These are phyloP conservation scores for Cyclotella baltica DNA, from an alignment of 108 stramenopile genomes.

Conservation along the genomic window DNA sequence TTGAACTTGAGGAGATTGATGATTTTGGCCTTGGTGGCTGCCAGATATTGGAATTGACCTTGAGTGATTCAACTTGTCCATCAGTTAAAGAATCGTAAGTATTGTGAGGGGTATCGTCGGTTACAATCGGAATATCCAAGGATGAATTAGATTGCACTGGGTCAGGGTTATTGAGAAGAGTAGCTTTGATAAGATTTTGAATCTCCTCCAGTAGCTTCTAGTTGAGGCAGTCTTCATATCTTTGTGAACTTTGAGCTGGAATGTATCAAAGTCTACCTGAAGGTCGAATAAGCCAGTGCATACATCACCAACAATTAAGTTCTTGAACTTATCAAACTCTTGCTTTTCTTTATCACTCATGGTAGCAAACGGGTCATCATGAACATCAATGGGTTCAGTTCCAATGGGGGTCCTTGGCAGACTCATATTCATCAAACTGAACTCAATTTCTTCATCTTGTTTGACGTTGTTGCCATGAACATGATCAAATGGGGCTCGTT, in stretches of 20 bases:
- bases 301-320: too few relatives aligned
- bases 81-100: not conserved
- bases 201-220: too few relatives aligned
- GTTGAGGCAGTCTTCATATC: too few relatives aligned
- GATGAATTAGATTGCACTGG: too few relatives aligned
- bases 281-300: too few relatives aligned
- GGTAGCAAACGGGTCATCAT: not conserved
- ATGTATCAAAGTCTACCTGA: too few relatives aligned
- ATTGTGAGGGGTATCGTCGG: not conserved
- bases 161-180: not conserved
- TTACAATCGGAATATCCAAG: not conserved
- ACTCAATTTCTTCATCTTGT: not conserved
- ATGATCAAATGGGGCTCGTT: too few relatives aligned
- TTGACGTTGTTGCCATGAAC: not conserved
- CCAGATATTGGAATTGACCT: not conserved
- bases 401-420: not conserved
- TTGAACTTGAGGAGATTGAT: not conserved
- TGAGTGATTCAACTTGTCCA: not conserved
- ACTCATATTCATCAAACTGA: not conserved
- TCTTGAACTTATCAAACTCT: not conserved
- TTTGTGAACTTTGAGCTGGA: too few relatives aligned
- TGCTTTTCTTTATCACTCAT: not conserved
- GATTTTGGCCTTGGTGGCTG: not conserved
- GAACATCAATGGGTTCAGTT: not conserved
- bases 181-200: not conserved